Percentiles rank a stretch among this genome's conserved stretches.
phyloP scores from a whole-genome alignment of 768 basidiomycete species.

The Suillus fuscotomentosus region DNA sequence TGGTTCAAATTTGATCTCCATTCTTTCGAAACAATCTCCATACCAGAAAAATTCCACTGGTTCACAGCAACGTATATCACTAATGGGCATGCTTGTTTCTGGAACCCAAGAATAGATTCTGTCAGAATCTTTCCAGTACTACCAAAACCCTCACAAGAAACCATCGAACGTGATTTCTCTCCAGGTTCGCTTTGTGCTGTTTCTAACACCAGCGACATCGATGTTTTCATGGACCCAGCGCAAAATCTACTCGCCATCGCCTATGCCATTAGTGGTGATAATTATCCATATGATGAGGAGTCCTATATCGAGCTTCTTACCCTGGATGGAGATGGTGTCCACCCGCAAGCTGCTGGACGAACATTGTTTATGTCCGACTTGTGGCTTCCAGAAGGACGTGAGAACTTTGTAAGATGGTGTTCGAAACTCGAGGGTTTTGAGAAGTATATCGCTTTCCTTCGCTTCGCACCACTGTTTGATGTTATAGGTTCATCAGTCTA shows the following conservation, averaged over 20 bases:
- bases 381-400: neutral
- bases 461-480: neutral
- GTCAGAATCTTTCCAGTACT: neutral
- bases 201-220: neutral
- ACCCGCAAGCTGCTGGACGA: neutral
- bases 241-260: neutral
- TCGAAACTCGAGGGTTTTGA: neutral
- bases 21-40: neutral
- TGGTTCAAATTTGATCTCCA: neutral
- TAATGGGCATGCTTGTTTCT: neutral
- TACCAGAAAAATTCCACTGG: neutral
- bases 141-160: neutral
- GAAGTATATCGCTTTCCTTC: neutral
- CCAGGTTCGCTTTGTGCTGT: neutral
- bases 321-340: neutral
- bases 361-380: neutral
- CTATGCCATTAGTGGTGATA: no score
- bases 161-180: neutral
- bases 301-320: neutral
- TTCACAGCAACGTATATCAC: neutral
- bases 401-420: neutral
- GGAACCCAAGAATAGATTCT: neutral
- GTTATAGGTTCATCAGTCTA: no score
- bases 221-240: neutral
- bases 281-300: neutral